phyloP scores from a whole-genome alignment of 2,329 filamentous ascomycete genomes.

The Alternaria metachromatica region DNA sequence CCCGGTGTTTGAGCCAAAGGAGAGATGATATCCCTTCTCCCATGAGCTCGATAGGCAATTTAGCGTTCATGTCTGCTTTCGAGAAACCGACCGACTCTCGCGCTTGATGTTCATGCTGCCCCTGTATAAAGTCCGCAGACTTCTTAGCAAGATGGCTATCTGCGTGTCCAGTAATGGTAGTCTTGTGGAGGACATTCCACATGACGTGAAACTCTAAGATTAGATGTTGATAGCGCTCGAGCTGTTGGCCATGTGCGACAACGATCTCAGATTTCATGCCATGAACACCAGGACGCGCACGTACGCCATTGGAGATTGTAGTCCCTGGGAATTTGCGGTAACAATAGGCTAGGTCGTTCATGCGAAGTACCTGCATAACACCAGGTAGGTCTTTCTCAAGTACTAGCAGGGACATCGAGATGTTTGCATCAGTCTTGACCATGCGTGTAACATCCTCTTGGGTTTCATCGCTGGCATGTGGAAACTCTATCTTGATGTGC shows the following conservation, averaged over 20 bases:
- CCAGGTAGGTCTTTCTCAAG: background rate
- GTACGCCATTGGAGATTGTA: background rate
- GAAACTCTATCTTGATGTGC: background rate
- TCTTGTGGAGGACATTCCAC: background rate
- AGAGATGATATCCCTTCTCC: background rate
- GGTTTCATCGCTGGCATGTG: background rate
- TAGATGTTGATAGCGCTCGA: background rate
- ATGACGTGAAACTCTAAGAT: background rate
- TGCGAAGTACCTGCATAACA: background rate
- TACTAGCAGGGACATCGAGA: background rate
- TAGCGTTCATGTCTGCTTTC: background rate
- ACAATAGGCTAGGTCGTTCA: background rate
- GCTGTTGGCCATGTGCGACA: background rate
- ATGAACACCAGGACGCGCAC: background rate
- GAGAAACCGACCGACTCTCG: background rate
- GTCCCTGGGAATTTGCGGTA: background rate
- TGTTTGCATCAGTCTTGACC: background rate
- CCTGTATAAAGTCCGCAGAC: background rate
- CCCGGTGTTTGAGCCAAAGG: background rate
- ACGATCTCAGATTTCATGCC: background rate
- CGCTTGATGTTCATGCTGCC: background rate
- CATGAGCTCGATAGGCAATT: background rate
- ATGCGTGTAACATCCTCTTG: background rate
- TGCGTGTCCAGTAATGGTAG: background rate
- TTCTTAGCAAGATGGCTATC: background rate